Evolutionary conservation across 768 basidiomycete genomes (phyloP).

Genomic region (Tephrocybe sp.): DNA sequence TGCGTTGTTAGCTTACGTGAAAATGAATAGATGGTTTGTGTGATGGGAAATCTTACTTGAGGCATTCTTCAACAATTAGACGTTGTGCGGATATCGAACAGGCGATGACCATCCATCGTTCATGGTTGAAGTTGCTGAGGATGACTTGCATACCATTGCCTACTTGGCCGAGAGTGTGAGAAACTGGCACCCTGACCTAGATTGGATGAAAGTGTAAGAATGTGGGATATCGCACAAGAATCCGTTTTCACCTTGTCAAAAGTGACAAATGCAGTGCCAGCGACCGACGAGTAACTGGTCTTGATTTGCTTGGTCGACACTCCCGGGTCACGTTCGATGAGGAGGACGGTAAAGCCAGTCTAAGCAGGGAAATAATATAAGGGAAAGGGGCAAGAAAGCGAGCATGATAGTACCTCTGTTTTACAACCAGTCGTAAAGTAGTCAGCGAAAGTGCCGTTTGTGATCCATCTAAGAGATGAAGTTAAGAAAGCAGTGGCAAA

Average conservation of each 20-base stretch:
- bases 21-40: neutral
- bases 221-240: neutral
- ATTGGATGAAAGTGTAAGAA: neutral
- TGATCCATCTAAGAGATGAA: constrained; percentile 66
- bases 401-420: constrained; percentile 47
- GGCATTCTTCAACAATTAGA: constrained; percentile 82
- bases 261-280: constrained; percentile 85
- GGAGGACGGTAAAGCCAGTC: constrained; percentile 73
- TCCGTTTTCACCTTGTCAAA: constrained; percentile 55
- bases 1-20: constrained; percentile 1
- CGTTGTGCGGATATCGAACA: constrained; percentile 75
- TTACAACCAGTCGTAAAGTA: constrained; percentile 80
- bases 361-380: constrained; percentile 21
- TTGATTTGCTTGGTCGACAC: constrained; percentile 88
- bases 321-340: constrained; percentile 67
- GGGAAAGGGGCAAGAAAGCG: neutral
- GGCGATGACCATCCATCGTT: constrained; percentile 83
- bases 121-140: constrained; percentile 86
- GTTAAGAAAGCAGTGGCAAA: neutral
- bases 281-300: constrained; percentile 88
- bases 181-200: constrained; percentile 72
- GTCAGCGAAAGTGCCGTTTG: constrained; percentile 82
- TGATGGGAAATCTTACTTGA: constrained; percentile 54
- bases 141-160: constrained; percentile 83
- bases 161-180: constrained; percentile 84